These are phyloP conservation scores for Neurospora sp. DNA, from an alignment of 495 filamentous ascomycete species.

Conservation along the genomic window DNA sequence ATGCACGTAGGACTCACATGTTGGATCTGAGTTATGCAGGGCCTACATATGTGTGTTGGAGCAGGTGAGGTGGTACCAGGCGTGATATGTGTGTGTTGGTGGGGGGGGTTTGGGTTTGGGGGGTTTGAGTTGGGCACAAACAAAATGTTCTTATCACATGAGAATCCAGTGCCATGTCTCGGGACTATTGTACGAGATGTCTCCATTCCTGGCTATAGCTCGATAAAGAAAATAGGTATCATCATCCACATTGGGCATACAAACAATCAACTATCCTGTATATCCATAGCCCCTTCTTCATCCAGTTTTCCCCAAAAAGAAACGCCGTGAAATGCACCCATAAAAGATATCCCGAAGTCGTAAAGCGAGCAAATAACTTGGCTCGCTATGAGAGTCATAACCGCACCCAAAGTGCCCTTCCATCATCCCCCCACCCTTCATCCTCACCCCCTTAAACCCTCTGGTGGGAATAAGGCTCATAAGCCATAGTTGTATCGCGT, in stretches of 20 bases:
- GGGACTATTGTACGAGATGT: neutral
- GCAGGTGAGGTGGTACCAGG: neutral
- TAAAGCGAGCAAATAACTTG: neutral
- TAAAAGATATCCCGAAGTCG: neutral
- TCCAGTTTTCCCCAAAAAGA: neutral
- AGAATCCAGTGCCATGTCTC: too few species aligned
- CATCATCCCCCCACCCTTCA: neutral
- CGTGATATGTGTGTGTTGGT: neutral
- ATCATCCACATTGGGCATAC: neutral
- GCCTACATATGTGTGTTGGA: neutral
- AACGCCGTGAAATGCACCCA: neutral
- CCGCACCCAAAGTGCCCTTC: neutral
- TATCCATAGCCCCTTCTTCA: neutral
- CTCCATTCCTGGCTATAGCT: neutral
- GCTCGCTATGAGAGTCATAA: neutral
- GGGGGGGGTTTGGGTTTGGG: too few species aligned
- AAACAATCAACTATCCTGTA: neutral
- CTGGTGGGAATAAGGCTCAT: slow-evolving; percentile 45
- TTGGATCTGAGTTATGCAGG: neutral
- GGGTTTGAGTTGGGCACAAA: neutral
- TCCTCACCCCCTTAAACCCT: slow-evolving; percentile 21
- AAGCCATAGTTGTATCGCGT: slow-evolving; percentile 28
- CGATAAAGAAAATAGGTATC: neutral
- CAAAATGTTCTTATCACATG: too few species aligned
- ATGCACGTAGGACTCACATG: too few species aligned